Percentiles rank a stretch among this genome's conserved stretches.
These are phyloP conservation scores for Sphagnum tenellum DNA, from an alignment of 225 moss, liverwort and hornwort species.

Conservation along the genomic window DNA sequence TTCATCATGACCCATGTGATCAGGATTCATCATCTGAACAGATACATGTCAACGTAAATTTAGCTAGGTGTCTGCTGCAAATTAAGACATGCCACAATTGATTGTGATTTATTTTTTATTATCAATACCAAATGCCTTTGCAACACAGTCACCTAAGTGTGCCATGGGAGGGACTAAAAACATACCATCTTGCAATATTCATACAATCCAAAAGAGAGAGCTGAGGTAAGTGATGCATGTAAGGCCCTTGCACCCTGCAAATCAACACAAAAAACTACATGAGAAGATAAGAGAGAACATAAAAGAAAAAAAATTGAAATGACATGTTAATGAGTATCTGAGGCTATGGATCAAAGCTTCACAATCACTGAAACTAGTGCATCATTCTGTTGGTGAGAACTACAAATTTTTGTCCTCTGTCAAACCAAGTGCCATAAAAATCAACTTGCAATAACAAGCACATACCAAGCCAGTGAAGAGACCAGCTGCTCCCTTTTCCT, in stretches of 20 bases:
- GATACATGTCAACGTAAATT: not conserved
- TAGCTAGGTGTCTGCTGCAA: too few relatives aligned
- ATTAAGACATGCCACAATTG: too few relatives aligned
- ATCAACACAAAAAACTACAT: not conserved
- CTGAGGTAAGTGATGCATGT: conserved; percentile 96
- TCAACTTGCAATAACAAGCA: not conserved
- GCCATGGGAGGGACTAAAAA: not conserved
- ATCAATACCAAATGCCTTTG: not conserved
- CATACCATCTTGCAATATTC: conserved; percentile 93
- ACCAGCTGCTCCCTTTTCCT: conserved; percentile 73
- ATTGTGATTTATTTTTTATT: not conserved
- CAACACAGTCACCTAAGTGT: too few relatives aligned
- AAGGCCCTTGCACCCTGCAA: conserved; percentile 76
- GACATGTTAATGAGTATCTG: too few relatives aligned
- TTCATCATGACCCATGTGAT: conserved; percentile 49
- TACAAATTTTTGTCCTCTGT: too few relatives aligned
- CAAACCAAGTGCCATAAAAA: too few relatives aligned
- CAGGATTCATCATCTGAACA: conserved; percentile 65
- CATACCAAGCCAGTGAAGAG: conserved; percentile 79
- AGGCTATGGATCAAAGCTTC: too few relatives aligned
- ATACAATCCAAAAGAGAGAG: conserved; percentile 85
- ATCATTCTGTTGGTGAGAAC: too few relatives aligned
- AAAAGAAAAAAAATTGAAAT: too few relatives aligned
- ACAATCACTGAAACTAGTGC: too few relatives aligned
- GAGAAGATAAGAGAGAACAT: too few relatives aligned